Evolutionary conservation across 2,329 filamentous ascomycete genomes (phyloP), one percentile per base, ranked within the genome.

Genomic region (Hymenoscyphus repandus): DNA sequence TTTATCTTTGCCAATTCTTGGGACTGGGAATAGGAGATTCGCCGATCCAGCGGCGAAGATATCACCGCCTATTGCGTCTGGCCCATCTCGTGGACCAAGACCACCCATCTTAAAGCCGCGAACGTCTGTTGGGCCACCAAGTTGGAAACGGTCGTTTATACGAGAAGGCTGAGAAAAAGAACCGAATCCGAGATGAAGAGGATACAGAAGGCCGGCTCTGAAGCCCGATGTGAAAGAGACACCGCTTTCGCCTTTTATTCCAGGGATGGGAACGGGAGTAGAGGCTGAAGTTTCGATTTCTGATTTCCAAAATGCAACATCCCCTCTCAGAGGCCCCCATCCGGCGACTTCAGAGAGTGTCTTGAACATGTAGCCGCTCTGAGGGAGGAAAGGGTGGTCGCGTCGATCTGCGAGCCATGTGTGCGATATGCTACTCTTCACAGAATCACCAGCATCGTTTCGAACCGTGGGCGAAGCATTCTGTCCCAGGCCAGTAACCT

Each of bases 261-360:
- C 83, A 0, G 87, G 86, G 12, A 93, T 71, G 0, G 83, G 75
- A 18, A 96, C 74, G 0, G 91, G 85, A 1, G 92, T 53, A 2
- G 90, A 90, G 50, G 82, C 82, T 55, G 89, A 83, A 1, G 89
- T 75, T 68, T 97, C 92, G 13, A 92, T 63, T 68, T 97, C 91
- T n/a, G 84, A 83, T 71, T 96, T 99, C 68, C 83, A 89, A 69
- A 96, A 97, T n/a, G 87, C 85, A 1, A 96, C 90, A 62, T 97
- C 93, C 36, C 93, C 93, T 55, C 80, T 81, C 15, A 99, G 73
- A 0, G 86, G 83, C 0, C 92, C 90, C 69, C 86, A 83, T 10
- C 93, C 92, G 2, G 93, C 92, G n/a, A 97, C 68, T 65, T 97
- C 92, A 27, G 86, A 80, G 20, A 83, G 74, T 0, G 86, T 82